A percentile compares a stretch with the other conserved stretches of the same genome.
phyloP scores from a whole-genome alignment of 495 filamentous ascomycete genomes.

The Penicillium ucsense region DNA sequence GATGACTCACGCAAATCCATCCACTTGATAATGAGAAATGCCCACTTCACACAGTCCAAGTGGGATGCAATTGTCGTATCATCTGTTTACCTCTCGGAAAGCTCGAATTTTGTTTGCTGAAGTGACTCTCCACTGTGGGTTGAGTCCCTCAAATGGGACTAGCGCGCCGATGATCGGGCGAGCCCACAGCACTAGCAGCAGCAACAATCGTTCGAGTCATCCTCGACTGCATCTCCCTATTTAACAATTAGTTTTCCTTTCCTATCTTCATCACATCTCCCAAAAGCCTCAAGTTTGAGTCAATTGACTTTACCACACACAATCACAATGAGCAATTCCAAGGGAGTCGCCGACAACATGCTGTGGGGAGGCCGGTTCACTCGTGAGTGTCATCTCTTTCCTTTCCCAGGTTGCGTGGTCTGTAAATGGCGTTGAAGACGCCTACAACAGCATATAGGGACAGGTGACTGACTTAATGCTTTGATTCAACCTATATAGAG shows the following conservation, averaged over 20 bases:
- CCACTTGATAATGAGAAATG: too few species aligned
- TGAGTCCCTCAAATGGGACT: slow-evolving; percentile 4
- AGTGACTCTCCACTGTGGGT: not conserved
- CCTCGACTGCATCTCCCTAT: not conserved
- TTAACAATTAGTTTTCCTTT: not conserved
- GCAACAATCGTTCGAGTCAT: slow-evolving; percentile 1
- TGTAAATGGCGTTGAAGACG: not conserved
- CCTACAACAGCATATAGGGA: slow-evolving; percentile 1
- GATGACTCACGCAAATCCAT: too few species aligned
- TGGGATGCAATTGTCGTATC: too few species aligned
- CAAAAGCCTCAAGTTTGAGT: not conserved
- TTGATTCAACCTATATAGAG: slow-evolving; percentile 29
- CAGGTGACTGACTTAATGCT: slow-evolving; percentile 18
- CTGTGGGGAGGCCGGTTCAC: slow-evolving; percentile 81
- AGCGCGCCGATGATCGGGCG: slow-evolving; percentile 16
- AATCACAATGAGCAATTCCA: slow-evolving; percentile 32
- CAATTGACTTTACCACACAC: slow-evolving; percentile 1
- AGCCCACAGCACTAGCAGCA: not conserved
- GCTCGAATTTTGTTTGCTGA: not conserved
- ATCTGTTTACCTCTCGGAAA: too few species aligned
- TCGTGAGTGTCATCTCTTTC: slow-evolving; percentile 33
- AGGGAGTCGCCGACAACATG: slow-evolving; percentile 47
- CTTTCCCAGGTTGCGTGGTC: not conserved
- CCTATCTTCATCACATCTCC: not conserved
- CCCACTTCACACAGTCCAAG: too few species aligned